Evolutionary conservation across 2,329 filamentous ascomycete genomes (phyloP).

Genomic region (Hymenoscyphus scutula): DNA sequence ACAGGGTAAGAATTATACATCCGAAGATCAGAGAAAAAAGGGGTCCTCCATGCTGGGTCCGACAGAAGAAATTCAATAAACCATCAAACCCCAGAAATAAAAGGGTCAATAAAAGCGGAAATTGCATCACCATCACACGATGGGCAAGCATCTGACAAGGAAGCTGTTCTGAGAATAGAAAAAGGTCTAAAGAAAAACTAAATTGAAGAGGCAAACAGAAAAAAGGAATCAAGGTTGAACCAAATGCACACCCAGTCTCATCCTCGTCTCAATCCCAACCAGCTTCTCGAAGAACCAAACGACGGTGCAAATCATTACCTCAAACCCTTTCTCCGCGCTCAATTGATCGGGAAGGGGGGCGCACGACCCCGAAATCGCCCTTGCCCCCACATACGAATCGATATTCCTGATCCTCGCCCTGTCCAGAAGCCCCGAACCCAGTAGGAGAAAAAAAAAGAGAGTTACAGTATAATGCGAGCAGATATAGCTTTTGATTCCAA

Average conservation of each 20-base stretch:
- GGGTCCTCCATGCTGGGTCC: not conserved
- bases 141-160: not conserved
- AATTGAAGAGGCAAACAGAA: not conserved
- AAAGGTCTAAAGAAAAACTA: not conserved
- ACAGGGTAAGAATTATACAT: not conserved
- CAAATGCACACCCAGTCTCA: not conserved
- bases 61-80: not conserved
- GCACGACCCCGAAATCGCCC: constrained; percentile 1
- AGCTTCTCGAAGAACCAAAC: not conserved
- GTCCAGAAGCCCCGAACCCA: not conserved
- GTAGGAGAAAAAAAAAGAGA: not conserved
- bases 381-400: constrained; percentile 1
- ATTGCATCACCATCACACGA: not conserved
- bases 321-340: not conserved
- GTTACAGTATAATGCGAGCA: not conserved
- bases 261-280: not conserved
- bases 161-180: not conserved
- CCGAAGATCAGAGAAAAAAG: not conserved
- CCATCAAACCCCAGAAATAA: not conserved
- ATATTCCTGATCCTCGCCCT: constrained; percentile 2
- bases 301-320: constrained; percentile 1
- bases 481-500: not conserved
- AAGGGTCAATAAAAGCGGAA: no score
- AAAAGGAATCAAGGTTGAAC: not conserved
- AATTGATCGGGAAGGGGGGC: not conserved